These are phyloP conservation scores for Cytospora mali DNA, from an alignment of 2,329 filamentous ascomycete species.

Conservation along the genomic window DNA sequence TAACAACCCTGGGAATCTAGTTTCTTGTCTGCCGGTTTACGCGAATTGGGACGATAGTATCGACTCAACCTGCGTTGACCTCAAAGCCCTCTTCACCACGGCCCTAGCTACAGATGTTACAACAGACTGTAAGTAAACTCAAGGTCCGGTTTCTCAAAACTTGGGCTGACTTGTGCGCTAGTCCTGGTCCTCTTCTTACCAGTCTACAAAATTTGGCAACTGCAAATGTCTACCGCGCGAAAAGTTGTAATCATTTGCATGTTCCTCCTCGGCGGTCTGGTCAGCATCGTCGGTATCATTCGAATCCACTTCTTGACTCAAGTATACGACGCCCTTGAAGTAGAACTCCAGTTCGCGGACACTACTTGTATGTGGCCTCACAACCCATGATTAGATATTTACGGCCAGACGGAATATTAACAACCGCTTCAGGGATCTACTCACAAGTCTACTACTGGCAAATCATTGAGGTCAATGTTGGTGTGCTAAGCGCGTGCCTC, in stretches of 20 bases:
- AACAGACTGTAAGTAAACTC: background rate
- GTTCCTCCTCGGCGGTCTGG: background rate
- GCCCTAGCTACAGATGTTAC: background rate
- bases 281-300: slow-evolving; percentile 1
- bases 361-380: background rate
- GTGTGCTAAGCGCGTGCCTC: background rate
- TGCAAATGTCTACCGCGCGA: background rate
- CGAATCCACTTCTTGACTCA: background rate
- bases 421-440: too few relatives aligned
- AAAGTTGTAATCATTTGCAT: background rate
- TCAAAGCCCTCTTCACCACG: background rate
- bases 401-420: too few relatives aligned
- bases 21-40: background rate
- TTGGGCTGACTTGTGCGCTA: background rate
- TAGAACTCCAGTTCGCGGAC: background rate
- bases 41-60: background rate
- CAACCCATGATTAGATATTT: too few relatives aligned
- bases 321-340: background rate
- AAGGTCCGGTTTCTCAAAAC: too few relatives aligned
- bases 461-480: background rate
- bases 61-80: background rate
- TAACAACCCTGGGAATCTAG: background rate
- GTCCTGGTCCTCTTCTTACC: background rate
- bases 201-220: background rate
- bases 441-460: background rate